A percentile compares a stretch with the other conserved stretches of the same genome.
These are phyloP conservation scores for Botrytis paeoniae DNA, from an alignment of 2,329 filamentous ascomycete species.

Conservation along the genomic window DNA sequence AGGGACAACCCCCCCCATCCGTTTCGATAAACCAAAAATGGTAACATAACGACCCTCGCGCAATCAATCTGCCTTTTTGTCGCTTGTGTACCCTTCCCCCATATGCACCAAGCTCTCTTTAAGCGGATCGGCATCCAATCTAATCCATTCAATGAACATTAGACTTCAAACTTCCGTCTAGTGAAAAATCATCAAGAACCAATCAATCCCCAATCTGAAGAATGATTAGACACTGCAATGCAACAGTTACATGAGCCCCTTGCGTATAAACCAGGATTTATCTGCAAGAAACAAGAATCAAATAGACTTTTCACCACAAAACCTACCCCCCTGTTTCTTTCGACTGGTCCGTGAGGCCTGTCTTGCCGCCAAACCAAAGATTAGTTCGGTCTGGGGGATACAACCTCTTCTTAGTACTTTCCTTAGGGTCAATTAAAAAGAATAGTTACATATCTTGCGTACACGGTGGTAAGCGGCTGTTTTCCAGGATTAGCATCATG, in stretches of 20 bases:
- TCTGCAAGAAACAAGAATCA: neutral
- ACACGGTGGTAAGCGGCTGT: conserved; percentile 18
- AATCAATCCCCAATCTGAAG: neutral
- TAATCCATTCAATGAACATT: neutral
- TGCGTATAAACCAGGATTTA: neutral
- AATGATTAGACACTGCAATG: conserved; percentile 11
- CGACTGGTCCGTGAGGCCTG: conserved; percentile 13
- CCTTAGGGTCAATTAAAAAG: neutral
- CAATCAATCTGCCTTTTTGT: neutral
- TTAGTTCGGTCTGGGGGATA: conserved; percentile 9
- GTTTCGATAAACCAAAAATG: neutral
- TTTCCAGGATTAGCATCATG: conserved; percentile 20
- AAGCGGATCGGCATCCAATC: conserved; percentile 8
- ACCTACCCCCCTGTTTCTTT: neutral
- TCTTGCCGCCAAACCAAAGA: conserved; percentile 17
- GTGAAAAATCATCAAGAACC: neutral
- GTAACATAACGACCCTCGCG: neutral
- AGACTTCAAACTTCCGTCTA: neutral
- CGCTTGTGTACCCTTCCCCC: neutral
- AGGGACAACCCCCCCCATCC: neutral
- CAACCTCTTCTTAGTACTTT: neutral
- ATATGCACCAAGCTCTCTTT: neutral
- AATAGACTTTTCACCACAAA: neutral
- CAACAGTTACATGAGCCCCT: conserved; percentile 13
- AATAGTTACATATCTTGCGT: neutral